phyloP scores from a whole-genome alignment of 306 rosid genomes.

The Senna tora region DNA sequence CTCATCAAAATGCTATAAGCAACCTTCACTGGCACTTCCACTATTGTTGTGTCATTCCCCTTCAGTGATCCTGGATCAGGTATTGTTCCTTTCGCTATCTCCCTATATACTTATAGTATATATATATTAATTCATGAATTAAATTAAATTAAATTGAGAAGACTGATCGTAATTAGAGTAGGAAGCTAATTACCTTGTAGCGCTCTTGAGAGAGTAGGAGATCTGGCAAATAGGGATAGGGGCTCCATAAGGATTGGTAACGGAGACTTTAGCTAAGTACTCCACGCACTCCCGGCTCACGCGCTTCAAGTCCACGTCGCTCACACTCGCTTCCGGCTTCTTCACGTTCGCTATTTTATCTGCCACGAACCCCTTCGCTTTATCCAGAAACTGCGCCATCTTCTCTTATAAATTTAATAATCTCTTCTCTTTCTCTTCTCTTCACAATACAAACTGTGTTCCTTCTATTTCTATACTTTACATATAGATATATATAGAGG shows the following conservation, averaged over 20 bases:
- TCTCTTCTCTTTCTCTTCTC: background rate
- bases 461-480: too few relatives aligned
- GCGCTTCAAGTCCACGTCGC: constrained; percentile 70
- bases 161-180: background rate
- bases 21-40: constrained; percentile 72
- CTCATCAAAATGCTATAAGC: constrained; percentile 60
- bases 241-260: constrained; percentile 49
- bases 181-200: too few relatives aligned
- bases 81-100: constrained; percentile 68
- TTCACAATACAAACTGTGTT: background rate
- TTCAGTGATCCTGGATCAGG: constrained; percentile 86
- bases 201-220: constrained; percentile 73
- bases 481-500: too few relatives aligned
- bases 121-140: too few relatives aligned
- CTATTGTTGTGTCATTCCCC: constrained; percentile 53
- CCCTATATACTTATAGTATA: too few relatives aligned
- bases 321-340: constrained; percentile 72
- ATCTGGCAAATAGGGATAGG: constrained; percentile 73
- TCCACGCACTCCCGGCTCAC: constrained; percentile 46
- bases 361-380: constrained; percentile 56
- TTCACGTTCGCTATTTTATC: constrained; percentile 55
- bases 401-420: constrained; percentile 15
- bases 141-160: too few relatives aligned
- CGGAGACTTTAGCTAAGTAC: constrained; percentile 56
- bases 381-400: constrained; percentile 66